Evolutionary conservation across 495 filamentous ascomycete species (phyloP), one percentile per base, ranked within the genome.

Genomic region (Cenococcum geophilum): DNA sequence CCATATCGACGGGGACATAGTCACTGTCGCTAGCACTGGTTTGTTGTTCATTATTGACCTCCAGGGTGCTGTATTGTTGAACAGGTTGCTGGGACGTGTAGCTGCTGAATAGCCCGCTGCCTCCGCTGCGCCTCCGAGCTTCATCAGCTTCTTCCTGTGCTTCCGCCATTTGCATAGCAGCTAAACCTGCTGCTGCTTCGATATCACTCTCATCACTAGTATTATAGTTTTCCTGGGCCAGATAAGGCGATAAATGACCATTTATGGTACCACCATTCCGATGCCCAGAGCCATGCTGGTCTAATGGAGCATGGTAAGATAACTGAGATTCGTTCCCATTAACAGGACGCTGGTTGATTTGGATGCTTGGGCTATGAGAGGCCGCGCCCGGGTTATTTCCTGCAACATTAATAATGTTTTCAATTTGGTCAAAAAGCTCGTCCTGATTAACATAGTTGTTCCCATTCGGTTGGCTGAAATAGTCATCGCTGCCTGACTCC

Each of bases 111-210:
- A 70, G 48, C 48, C 61, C 37, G 40, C 56, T 60, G 57, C 69
- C 55, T 51, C 75, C 77, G 52, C 81, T 84, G 57, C 84, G 83
- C 47, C 80, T 76, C 20, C 86, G 83, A 49, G 74, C 76, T 42
- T 78, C 77, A 18, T 79, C 76, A 4, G 75, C 79, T 49, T 68
- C 74, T 22, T 96, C 91, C 69, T 96, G 85, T 72, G 91, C 84
- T 55, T 96, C 93, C 1, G 89, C 89, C 73, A 89, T 82, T 36
- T 83, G 85, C 80, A 98, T 81, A 68, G 91, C 91, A 64, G 86
- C 83, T 18, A 95, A 75, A 0, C 93, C 93, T 25, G 89, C 89
- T 21, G 88, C 87, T 25, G 89, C 92, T 73, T 99, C 93, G 0
- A 90, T 83, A 63, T 99, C 93, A 67, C 91, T 96, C 27, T 89